phyloP scores from a whole-genome alignment of 2,329 filamentous ascomycete species.

The Cytospora paraplurivora region DNA sequence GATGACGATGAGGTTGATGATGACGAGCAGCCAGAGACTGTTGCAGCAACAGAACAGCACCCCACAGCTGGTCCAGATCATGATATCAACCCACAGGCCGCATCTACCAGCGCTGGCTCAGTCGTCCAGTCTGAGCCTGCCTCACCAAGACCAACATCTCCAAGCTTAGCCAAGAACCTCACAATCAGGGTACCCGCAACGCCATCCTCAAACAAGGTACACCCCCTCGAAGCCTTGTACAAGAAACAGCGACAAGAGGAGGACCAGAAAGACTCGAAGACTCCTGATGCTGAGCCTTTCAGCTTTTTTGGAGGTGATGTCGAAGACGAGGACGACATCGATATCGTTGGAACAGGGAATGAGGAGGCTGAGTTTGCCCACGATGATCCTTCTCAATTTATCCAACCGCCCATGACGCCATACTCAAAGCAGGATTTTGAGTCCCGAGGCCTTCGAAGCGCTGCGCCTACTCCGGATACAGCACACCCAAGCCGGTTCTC shows the following conservation, averaged over 20 bases:
- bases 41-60: background rate
- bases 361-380: constrained; percentile 30
- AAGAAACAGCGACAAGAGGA: constrained; percentile 63
- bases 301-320: constrained; percentile 70
- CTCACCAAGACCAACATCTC: constrained; percentile 50
- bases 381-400: constrained; percentile 24
- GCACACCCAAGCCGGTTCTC: constrained; percentile 71
- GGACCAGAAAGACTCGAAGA: constrained; percentile 38
- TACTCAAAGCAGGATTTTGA: constrained; percentile 80
- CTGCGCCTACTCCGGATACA: constrained; percentile 93
- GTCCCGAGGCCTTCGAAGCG: constrained; percentile 75
- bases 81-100: constrained; percentile 2
- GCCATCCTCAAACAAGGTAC: constrained; percentile 55
- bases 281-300: constrained; percentile 62
- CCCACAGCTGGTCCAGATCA: background rate
- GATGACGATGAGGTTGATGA: constrained; percentile 24
- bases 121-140: constrained; percentile 4
- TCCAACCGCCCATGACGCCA: constrained; percentile 72
- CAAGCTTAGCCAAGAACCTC: constrained; percentile 52
- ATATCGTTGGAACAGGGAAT: constrained; percentile 39
- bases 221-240: constrained; percentile 91
- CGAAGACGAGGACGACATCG: constrained; percentile 46
- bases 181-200: constrained; percentile 56
- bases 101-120: background rate
- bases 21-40: background rate